A percentile compares a stretch with the other conserved stretches of the same genome.
These are phyloP conservation scores for Allium cepa DNA, from an alignment of 106 monocot species.

Conservation along the genomic window DNA sequence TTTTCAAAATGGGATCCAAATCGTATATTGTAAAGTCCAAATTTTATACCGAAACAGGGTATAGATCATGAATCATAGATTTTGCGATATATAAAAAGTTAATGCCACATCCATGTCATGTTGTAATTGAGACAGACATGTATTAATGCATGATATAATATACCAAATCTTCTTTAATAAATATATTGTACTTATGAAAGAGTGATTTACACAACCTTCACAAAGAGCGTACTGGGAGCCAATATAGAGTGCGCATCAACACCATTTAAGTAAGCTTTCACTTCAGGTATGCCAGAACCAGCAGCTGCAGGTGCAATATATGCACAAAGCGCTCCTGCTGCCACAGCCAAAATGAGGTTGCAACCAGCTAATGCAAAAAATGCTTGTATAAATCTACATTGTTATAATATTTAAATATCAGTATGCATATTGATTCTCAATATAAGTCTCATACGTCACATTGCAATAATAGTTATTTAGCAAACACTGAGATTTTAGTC, in stretches of 20 bases:
- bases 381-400: conserved; percentile 46
- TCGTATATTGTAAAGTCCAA: too few species aligned
- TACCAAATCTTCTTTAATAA: neutral
- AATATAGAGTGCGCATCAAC: conserved; percentile 78
- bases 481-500: too few species aligned
- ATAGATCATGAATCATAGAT: too few species aligned
- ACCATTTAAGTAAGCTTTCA: conserved; percentile 86
- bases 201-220: conserved; percentile 40
- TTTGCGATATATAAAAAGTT: too few species aligned
- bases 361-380: conserved; percentile 53
- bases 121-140: too few species aligned
- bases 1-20: too few species aligned
- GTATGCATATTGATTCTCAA: neutral
- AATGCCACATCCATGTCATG: too few species aligned
- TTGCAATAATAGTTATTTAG: too few species aligned
- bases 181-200: neutral
- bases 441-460: too few species aligned
- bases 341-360: conserved; percentile 48
- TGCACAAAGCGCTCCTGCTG: conserved; percentile 64
- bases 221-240: conserved; percentile 72
- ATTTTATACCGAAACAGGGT: too few species aligned
- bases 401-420: conserved; percentile 12
- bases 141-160: too few species aligned
- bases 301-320: conserved; percentile 81
- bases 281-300: conserved; percentile 88